phyloP scores from a whole-genome alignment of 106 monocot genomes.

The Hemerocallis citrina region DNA sequence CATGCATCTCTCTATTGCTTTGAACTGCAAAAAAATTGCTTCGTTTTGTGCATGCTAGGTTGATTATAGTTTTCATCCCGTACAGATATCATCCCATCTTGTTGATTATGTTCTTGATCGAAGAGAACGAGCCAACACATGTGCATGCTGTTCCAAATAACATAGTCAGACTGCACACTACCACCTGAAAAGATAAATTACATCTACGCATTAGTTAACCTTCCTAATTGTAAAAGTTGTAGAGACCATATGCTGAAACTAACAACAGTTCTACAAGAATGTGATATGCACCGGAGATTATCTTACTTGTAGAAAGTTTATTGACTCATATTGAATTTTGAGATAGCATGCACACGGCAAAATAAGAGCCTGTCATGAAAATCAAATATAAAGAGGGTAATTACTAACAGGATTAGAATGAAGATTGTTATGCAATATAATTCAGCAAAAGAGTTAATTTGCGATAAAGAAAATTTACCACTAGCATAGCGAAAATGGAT shows the following conservation, averaged over 20 bases:
- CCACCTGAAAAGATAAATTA: constrained; percentile 17
- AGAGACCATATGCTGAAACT: neutral
- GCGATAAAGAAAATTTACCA: constrained; percentile 32
- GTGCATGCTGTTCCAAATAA: constrained; percentile 35
- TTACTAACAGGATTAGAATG: neutral
- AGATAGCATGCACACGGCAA: constrained; percentile 59
- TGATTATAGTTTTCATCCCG: too few species aligned
- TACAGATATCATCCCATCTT: neutral
- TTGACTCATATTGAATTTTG: constrained; percentile 24
- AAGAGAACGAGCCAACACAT: constrained; percentile 34
- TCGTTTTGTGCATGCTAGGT: too few species aligned
- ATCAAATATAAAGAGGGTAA: neutral
- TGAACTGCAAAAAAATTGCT: too few species aligned
- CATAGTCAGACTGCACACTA: constrained; percentile 20
- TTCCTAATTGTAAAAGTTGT: neutral
- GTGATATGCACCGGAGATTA: neutral
- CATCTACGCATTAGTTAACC: neutral
- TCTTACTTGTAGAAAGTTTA: constrained; percentile 22
- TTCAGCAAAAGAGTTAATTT: too few species aligned
- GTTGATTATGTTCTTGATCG: constrained; percentile 32
- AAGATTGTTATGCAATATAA: neutral
- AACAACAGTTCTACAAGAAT: neutral
- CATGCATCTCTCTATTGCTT: too few species aligned
- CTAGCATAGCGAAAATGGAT: constrained; percentile 59
- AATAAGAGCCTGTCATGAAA: constrained; percentile 45